These are phyloP conservation scores for Eutrema heterophyllum DNA, from an alignment of 345 rosid genomes.

Conservation along the genomic window DNA sequence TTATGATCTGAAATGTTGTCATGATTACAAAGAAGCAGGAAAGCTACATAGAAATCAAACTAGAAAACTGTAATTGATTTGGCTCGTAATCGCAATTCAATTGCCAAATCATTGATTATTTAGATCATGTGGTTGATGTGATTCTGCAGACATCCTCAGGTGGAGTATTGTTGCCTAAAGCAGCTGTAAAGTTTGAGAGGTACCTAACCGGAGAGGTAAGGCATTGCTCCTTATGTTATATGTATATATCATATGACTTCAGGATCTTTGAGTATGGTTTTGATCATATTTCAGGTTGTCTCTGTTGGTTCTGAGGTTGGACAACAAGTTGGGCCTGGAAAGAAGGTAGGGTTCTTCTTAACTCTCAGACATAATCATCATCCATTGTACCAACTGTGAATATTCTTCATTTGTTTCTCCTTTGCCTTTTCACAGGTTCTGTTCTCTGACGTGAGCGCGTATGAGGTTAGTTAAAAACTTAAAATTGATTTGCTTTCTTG, in stretches of 20 bases:
- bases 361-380: background rate
- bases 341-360: constrained; percentile 48
- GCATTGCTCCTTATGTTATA: background rate
- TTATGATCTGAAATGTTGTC: background rate
- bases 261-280: background rate
- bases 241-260: background rate
- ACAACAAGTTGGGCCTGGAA: constrained; percentile 57
- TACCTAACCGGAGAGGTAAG: constrained; percentile 84
- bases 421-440: constrained; percentile 55
- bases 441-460: constrained; percentile 79
- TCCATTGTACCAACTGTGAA: background rate
- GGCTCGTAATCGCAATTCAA: background rate
- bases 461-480: constrained; percentile 43
- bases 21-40: background rate
- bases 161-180: constrained; percentile 84
- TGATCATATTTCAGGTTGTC: constrained; percentile 41
- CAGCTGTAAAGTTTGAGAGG: constrained; percentile 89
- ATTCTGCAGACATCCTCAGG: constrained; percentile 70
- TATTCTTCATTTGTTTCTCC: background rate
- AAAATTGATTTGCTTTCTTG: background rate
- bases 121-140: constrained; percentile 7
- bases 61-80: background rate
- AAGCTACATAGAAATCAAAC: background rate
- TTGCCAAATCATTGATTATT: background rate
- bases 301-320: constrained; percentile 72